These are phyloP conservation scores for Talaromyces sp. DNA, from an alignment of 2,329 filamentous ascomycete genomes.

Conservation along the genomic window DNA sequence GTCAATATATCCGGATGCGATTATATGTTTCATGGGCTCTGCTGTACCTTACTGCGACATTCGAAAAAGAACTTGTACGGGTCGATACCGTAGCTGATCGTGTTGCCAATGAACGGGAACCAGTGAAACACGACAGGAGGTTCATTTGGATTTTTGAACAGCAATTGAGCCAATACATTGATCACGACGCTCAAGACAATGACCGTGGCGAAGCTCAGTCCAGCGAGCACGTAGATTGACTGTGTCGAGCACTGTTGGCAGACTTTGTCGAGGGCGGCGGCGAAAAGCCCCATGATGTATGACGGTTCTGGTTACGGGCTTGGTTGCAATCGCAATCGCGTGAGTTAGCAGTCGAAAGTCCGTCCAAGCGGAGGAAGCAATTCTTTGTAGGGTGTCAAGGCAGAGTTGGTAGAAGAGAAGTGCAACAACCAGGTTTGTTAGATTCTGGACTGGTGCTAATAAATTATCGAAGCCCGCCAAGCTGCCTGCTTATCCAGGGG, in stretches of 20 bases:
- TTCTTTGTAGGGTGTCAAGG: too few relatives aligned
- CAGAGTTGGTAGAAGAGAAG: not conserved
- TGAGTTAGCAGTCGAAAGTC: not conserved
- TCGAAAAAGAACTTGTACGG: constrained; percentile 61
- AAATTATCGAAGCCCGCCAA: constrained; percentile 1
- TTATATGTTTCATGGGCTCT: not conserved
- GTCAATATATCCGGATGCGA: not conserved
- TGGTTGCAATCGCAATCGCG: not conserved
- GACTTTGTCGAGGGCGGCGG: constrained; percentile 44
- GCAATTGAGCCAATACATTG: constrained; percentile 76
- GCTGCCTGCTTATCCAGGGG: constrained; percentile 3
- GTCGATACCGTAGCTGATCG: constrained; percentile 91
- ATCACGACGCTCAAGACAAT: constrained; percentile 60
- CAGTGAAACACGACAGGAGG: constrained; percentile 65
- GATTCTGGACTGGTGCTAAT: not conserved
- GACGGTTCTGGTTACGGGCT: not conserved
- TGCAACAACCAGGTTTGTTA: not conserved
- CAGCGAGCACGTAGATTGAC: constrained; percentile 46
- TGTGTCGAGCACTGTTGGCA: constrained; percentile 47
- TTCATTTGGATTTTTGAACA: constrained; percentile 78
- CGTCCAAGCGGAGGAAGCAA: not conserved
- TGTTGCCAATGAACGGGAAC: constrained; percentile 77
- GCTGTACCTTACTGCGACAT: constrained; percentile 70
- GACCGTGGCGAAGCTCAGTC: constrained; percentile 46
- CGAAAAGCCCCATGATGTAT: constrained; percentile 51